Evolutionary conservation across 208 protist genomes (phyloP).

Genomic region (Acanthamoeba lenticulata): DNA sequence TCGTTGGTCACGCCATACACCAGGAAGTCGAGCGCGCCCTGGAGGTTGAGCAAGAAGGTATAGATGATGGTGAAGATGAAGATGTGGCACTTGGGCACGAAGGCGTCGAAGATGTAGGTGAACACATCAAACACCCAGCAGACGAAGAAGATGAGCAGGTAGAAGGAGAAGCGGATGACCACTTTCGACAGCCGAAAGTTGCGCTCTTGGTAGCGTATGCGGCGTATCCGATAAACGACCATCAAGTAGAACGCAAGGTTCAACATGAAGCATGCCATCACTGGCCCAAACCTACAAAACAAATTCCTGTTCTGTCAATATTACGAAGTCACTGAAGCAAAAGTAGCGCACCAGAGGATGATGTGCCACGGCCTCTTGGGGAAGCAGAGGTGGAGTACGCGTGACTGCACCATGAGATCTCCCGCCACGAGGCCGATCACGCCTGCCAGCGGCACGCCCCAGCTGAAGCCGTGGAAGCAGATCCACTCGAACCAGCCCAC

Average conservation of each 20-base stretch:
- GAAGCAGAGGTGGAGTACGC: not conserved
- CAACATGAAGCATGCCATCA: not conserved
- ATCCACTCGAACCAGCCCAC: not conserved
- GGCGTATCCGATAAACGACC: not conserved
- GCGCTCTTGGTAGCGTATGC: not conserved
- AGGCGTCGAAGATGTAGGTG: not conserved
- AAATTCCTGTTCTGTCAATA: not conserved
- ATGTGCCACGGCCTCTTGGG: slow-evolving; percentile 20
- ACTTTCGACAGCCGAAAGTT: not conserved
- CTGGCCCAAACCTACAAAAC: not conserved
- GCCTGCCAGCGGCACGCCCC: not conserved
- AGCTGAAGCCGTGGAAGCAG: not conserved
- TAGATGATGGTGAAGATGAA: not conserved
- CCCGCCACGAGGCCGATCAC: not conserved
- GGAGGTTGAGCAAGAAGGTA: not conserved
- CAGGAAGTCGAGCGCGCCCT: no score
- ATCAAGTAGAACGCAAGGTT: not conserved
- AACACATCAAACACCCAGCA: slow-evolving; percentile 27
- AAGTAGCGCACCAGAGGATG: not conserved
- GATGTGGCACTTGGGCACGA: not conserved
- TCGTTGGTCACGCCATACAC: no score
- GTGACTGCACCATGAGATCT: not conserved
- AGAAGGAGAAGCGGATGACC: slow-evolving; percentile 20
- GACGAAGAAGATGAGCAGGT: slow-evolving; percentile 28
- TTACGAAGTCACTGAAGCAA: no score